These are phyloP conservation scores for Metroxylon sagu DNA, from an alignment of 176 grass and related monocot genomes.

Conservation along the genomic window DNA sequence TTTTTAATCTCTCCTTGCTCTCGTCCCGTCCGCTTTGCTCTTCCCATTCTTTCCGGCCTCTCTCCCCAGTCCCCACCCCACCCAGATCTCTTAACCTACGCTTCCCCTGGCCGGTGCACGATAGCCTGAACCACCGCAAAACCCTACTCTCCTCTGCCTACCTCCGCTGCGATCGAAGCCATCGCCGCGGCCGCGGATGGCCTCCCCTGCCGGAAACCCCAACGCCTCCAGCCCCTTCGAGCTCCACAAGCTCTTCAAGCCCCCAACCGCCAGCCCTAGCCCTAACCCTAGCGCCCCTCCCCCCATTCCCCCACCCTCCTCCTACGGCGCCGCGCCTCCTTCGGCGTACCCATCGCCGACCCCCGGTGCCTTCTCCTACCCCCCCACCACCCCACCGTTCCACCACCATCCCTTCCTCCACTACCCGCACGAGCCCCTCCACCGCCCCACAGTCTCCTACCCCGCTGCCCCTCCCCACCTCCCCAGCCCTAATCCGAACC, in stretches of 20 bases:
- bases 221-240: slow-evolving; percentile 38
- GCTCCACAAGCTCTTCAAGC: slow-evolving; percentile 38
- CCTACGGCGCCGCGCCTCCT: not conserved
- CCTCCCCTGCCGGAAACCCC: slow-evolving; percentile 53
- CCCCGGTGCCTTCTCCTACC: slow-evolving; percentile 58
- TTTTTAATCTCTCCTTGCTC: no score
- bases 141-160: no score
- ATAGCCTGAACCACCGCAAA: not conserved
- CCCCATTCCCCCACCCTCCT: slow-evolving; percentile 8
- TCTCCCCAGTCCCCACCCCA: not conserved
- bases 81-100: not conserved
- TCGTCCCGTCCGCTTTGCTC: no score
- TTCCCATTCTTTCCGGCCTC: no score
- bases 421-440: slow-evolving; percentile 35
- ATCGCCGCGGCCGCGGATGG: slow-evolving; percentile 29
- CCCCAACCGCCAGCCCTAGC: slow-evolving; percentile 5
- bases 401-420: slow-evolving; percentile 41
- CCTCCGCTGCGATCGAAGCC: not conserved
- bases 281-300: slow-evolving; percentile 23
- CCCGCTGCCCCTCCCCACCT: slow-evolving; percentile 32
- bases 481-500: slow-evolving; percentile 26
- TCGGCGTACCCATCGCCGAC: slow-evolving; percentile 29
- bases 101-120: not conserved
- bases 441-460: slow-evolving; percentile 30
- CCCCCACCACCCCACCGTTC: slow-evolving; percentile 44